Conservation (phyloP, 768 basidiomycete species). For the Chalciporus chontae region DNA sequence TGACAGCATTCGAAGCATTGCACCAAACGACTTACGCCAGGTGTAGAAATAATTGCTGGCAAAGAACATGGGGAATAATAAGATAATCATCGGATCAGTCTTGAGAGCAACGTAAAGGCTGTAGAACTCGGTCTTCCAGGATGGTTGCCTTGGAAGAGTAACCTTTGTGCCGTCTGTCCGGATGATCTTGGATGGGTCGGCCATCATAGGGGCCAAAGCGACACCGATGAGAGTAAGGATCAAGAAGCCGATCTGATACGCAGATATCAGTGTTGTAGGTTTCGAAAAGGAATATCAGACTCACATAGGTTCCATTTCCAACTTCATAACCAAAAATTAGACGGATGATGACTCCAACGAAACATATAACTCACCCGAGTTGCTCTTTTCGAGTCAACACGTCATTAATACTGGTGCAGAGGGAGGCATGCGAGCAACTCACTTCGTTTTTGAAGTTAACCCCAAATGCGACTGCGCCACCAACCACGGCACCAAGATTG, state of each 20-base stretch:
- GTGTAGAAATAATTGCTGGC: constrained; percentile 85
- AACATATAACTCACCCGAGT: constrained; percentile 23
- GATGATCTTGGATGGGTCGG: constrained; percentile 65
- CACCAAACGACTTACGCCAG: constrained; percentile 54
- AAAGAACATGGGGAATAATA: constrained; percentile 85
- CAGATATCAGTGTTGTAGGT: neutral
- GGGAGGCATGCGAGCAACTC: constrained; percentile 16
- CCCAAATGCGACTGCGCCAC: constrained; percentile 70
- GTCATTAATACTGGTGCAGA: neutral
- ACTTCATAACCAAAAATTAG: constrained; percentile 36
- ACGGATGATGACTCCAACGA: neutral
- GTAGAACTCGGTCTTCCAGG: constrained; percentile 73
- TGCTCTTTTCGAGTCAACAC: constrained; percentile 17
- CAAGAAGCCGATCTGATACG: constrained; percentile 67
- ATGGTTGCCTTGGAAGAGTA: constrained; percentile 57
- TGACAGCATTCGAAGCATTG: neutral
- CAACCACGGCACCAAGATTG: constrained; percentile 78
- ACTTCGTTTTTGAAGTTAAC: constrained; percentile 65
- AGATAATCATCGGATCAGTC: constrained; percentile 67
- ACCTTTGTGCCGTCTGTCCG: constrained; percentile 75
- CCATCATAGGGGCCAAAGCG: constrained; percentile 64
- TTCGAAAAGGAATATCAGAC: constrained; percentile 20
- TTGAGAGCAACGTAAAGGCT: constrained; percentile 65
- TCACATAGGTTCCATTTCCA: constrained; percentile 70
- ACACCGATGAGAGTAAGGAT: constrained; percentile 69